Conservation (phyloP, 306 rosid genomes). For the Canavalia ensiformis region DNA sequence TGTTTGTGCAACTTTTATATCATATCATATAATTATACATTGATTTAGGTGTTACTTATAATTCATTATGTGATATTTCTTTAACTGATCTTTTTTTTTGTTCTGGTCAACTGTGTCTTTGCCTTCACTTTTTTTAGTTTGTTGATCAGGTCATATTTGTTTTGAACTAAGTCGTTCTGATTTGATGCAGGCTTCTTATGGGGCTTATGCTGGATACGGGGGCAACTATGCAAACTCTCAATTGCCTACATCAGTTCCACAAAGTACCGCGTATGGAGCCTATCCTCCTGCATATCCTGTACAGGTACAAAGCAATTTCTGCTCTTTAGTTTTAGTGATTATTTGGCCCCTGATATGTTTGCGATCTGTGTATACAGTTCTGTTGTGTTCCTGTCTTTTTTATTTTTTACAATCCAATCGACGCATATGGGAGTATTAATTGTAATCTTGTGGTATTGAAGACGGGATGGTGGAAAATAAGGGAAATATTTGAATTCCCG, state of each 20-base stretch:
- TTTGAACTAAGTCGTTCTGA: slow-evolving; percentile 14
- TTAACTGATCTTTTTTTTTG: neutral
- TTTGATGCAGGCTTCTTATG: slow-evolving; percentile 74
- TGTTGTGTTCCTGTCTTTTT: neutral
- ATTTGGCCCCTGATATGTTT: neutral
- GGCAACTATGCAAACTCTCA: slow-evolving; percentile 70
- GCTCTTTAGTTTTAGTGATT: neutral
- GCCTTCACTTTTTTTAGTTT: neutral
- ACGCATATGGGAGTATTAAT: neutral
- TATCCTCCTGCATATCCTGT: slow-evolving; percentile 90
- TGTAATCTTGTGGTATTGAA: neutral
- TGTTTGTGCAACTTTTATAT: neutral
- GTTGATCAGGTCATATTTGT: slow-evolving; percentile 3
- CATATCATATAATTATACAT: neutral
- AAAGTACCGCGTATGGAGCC: slow-evolving; percentile 74
- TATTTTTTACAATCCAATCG: neutral
- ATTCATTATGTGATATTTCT: slow-evolving; percentile 5
- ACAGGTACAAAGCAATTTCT: slow-evolving; percentile 66
- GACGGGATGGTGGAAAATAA: neutral
- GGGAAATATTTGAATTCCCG: neutral
- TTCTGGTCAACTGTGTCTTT: neutral
- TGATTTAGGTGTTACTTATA: neutral
- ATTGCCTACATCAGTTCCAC: slow-evolving; percentile 71
- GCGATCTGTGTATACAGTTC: neutral
- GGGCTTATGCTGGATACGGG: slow-evolving; percentile 83